Percentiles rank a stretch among this genome's conserved stretches.
phyloP scores from a whole-genome alignment of 2,329 filamentous ascomycete species.

The Cladosporium sp. region DNA sequence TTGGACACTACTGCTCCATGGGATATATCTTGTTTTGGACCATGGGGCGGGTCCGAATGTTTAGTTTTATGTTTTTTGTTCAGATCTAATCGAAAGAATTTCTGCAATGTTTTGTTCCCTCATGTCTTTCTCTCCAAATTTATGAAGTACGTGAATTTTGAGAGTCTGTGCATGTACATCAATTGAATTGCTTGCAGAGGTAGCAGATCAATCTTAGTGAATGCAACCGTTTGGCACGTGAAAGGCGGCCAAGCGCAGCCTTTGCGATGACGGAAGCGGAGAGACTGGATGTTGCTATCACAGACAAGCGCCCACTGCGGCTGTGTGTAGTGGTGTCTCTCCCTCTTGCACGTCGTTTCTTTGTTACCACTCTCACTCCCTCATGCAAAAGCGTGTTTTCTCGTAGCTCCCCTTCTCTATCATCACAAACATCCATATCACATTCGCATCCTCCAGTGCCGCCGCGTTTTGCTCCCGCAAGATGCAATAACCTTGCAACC shows the following conservation, averaged over 20 bases:
- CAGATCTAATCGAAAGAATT: slow-evolving; percentile 13
- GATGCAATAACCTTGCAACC: slow-evolving; percentile 3
- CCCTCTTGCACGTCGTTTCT: background rate
- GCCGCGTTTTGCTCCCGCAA: background rate
- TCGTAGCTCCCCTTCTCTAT: no score
- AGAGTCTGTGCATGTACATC: no score
- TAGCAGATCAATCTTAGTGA: no score
- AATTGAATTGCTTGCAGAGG: no score
- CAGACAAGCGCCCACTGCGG: background rate
- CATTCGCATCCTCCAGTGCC: background rate
- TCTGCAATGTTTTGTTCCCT: background rate
- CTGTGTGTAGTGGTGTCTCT: background rate
- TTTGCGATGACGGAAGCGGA: slow-evolving; percentile 5
- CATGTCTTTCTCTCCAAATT: background rate
- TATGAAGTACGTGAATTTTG: no score
- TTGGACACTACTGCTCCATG: background rate
- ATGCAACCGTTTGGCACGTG: slow-evolving; percentile 6
- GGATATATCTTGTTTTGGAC: background rate
- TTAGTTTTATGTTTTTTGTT: slow-evolving; percentile 5
- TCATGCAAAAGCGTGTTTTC: background rate
- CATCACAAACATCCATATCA: no score
- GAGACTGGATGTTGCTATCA: slow-evolving; percentile 1
- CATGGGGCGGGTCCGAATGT: slow-evolving; percentile 10
- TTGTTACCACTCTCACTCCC: background rate
- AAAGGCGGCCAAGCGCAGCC: background rate